Evolutionary conservation across 2,329 filamentous ascomycete genomes (phyloP), one percentile per base, ranked within the genome.

Genomic region (Microascus cirrosus): DNA sequence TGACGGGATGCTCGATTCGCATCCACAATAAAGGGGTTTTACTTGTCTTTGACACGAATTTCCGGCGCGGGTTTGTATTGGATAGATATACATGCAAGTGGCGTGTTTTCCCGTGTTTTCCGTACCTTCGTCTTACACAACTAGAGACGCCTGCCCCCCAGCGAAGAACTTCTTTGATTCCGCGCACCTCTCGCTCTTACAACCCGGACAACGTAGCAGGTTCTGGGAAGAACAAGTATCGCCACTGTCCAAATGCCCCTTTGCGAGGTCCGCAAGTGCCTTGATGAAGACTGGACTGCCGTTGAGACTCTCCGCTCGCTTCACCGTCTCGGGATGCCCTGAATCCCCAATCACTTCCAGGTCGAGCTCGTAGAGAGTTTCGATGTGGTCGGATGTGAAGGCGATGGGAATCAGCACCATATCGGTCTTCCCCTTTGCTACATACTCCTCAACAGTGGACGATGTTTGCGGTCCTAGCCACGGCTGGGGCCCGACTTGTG

Each of bases 321-420:
- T 96, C 62, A 99, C 85, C 0, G 85, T 87, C 35, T 92, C 90
- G 0, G 82, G 74, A 66, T 89, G 83, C 15, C 87, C 85, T 1
- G 82, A 90, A 71, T 95, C 92, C 59, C 90, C 88, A 67, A 99
- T 97, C 45, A 99, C 90, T 73, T 99, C 94, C 65, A 90, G 80
- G 70, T 99, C 94, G 56, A 99, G 77, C 71, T 99, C 94, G 69
- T 87, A 97, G 1, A 99, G 77, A 0, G 94, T 99, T 74, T 99
- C 94, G 64, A 99, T 99, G 69, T 99, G 94, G 67, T 99, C 94
- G n/a, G 90, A 95, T 0, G 94, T 99, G 70, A 99, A 99, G 6
- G 94, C 94, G 63, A 99, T 95, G 0, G 94, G 94, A 58, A 99
- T 90, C 7, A 99, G 78, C 1, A 96, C 79, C 58, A 99, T 78